These are phyloP conservation scores for Lichtheimia ornata DNA, from an alignment of 371 early-diverging fungal species.

Conservation along the genomic window DNA sequence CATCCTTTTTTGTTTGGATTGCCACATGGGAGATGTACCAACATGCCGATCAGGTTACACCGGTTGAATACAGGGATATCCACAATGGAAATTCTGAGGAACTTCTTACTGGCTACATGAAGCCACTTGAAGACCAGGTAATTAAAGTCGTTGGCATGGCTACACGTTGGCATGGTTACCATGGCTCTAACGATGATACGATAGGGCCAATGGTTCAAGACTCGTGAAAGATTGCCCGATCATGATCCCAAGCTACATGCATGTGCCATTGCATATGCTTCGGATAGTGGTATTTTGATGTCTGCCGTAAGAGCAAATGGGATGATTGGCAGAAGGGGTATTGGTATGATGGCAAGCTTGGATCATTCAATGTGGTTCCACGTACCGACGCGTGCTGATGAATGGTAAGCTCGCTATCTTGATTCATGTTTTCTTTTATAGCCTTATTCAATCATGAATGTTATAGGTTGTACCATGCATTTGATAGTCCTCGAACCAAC, in stretches of 20 bases:
- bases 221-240: slow-evolving; percentile 62
- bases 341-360: slow-evolving; percentile 79
- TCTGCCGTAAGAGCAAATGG: slow-evolving; percentile 65
- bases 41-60: slow-evolving; percentile 15
- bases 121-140: slow-evolving; percentile 10
- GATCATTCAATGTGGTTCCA: slow-evolving; percentile 95
- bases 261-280: slow-evolving; percentile 52
- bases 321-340: slow-evolving; percentile 37
- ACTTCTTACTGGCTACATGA: slow-evolving; percentile 1
- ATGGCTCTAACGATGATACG: too few species aligned
- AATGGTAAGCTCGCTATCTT: slow-evolving; percentile 56
- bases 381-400: slow-evolving; percentile 83
- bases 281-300: slow-evolving; percentile 64
- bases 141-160: not conserved
- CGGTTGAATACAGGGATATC: slow-evolving; percentile 39
- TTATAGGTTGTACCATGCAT: slow-evolving; percentile 65
- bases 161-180: too few species aligned
- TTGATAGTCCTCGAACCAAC: slow-evolving; percentile 73
- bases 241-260: slow-evolving; percentile 67
- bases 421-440: not conserved
- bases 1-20: not conserved
- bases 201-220: slow-evolving; percentile 71
- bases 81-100: slow-evolving; percentile 13
- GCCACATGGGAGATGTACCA: not conserved
- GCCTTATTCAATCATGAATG: not conserved